Base-by-base conservation (phyloP, 2,329 filamentous ascomycete species). In the Elsinoe arachidis region DNA sequence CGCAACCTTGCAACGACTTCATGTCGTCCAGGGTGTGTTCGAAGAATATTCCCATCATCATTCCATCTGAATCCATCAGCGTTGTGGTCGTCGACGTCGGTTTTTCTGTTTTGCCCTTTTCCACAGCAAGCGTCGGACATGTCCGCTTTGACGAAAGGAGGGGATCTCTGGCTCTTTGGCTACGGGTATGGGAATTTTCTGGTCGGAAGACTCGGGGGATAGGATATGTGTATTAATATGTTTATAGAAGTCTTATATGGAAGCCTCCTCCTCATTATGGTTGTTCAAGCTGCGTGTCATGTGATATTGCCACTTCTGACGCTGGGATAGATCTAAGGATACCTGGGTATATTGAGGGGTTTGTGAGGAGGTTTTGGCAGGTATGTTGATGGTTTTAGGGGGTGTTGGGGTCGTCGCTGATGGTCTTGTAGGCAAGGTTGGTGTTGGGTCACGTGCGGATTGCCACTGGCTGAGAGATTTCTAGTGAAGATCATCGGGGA, bases 281-380 rank as follows among this genome's bases (percentile, higher is more conserved):
- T 96, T 85, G 61, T 71, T 10, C 26, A 11, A 5, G 26, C 26
- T 14, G 10, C 44, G n/a, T 23, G 15, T 34, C 12, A 39, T 43
- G 21, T 41, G 30, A 7, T 55, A n/a, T 55, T 46, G 55, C 41
- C 52, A 54, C 44, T 34, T 56, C 59, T 49, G 30, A 35, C 14
- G 34, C 2, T 51, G 10, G 37, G n/a, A 26, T 64, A 96, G 92
- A 97, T 69, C 81, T 83, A 65, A 81, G 90, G 58, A 77, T 97
- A 26, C 88, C 90, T 1, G 93, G 92, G 49, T 96, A 90, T 77
- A 90, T 97, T 19, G 87, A 85, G 64, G 90, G 91, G 64, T 99
- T 96, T 70, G 91, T 99, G 39, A 85, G 93, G 58, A 82, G 93
- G 37, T 97, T 99, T 73, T 99, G 93, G 93, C 93, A 99, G 84